Percentiles rank a stretch among this genome's conserved stretches.
Evolutionary conservation across 345 rosid species (phyloP).

Genomic region (Noccaea bulbosa): DNA sequence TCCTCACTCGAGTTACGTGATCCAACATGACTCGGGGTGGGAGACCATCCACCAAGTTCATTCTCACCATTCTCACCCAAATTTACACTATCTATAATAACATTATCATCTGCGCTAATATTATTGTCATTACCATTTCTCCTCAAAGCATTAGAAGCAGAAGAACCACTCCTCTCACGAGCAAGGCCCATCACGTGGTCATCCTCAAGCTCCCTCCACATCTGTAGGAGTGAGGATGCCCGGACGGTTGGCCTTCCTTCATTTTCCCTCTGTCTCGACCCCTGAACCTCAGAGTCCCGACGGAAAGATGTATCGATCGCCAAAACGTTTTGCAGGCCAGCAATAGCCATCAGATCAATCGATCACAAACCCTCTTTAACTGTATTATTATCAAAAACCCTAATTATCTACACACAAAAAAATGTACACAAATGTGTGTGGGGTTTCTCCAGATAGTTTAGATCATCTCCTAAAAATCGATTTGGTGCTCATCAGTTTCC

Average conservation of each 20-base stretch:
- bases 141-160: constrained; percentile 47
- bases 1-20: constrained; percentile 62
- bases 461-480: constrained; percentile 40
- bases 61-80: constrained; percentile 61
- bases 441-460: constrained; percentile 36
- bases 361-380: constrained; percentile 42
- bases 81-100: constrained; percentile 51
- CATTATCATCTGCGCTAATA: constrained; percentile 47
- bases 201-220: constrained; percentile 93
- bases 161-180: constrained; percentile 55
- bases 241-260: constrained; percentile 67
- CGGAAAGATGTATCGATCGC: constrained; percentile 72
- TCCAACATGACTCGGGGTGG: constrained; percentile 45
- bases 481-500: constrained; percentile 31
- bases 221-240: constrained; percentile 77
- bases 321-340: constrained; percentile 77
- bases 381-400: constrained; percentile 50
- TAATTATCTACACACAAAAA: constrained; percentile 45
- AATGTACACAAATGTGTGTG: constrained; percentile 40
- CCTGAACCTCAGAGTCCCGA: constrained; percentile 67
- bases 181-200: constrained; percentile 70
- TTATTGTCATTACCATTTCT: constrained; percentile 49
- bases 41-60: constrained; percentile 64
- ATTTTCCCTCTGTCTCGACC: constrained; percentile 54
- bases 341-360: constrained; percentile 70